Conservation (phyloP, 805 yeast genomes). For the Isabelozyma gotoi region DNA sequence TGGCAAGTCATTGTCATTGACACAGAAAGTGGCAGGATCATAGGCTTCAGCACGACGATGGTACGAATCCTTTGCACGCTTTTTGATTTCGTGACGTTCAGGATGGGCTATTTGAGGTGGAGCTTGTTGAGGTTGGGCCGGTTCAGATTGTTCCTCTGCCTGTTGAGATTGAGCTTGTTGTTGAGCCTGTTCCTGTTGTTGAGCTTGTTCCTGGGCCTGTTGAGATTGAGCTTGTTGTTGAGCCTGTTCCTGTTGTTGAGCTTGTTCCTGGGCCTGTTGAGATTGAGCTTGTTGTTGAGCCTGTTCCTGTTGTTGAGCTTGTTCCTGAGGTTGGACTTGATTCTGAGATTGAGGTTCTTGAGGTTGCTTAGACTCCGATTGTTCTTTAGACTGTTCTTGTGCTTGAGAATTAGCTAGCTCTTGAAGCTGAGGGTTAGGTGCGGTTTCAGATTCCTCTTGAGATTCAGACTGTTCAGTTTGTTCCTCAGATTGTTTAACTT, state of each 20-base stretch:
- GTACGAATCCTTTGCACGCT: no score
- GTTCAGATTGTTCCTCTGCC: no score
- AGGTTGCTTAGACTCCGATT: no score
- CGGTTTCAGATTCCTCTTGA: neutral
- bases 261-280: conserved; percentile 5
- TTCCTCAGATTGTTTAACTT: neutral
- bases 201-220: conserved; percentile 5
- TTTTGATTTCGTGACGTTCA: no score
- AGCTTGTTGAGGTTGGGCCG: neutral
- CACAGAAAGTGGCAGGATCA: conserved; percentile 17
- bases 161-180: neutral
- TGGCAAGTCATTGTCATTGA: conserved; percentile 14
- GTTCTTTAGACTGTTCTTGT: no score
- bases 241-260: conserved; percentile 5
- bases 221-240: conserved; percentile 6
- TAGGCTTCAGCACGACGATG: conserved; percentile 2
- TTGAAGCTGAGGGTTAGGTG: no score
- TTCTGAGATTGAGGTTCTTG: no score
- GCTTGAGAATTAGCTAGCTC: no score
- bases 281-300: conserved; percentile 2
- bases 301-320: conserved; percentile 7
- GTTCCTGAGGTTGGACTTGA: no score
- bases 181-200: neutral
- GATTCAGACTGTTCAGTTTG: no score
- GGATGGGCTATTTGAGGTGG: neutral